phyloP scores from a whole-genome alignment of 257 asterid species.

The Catharanthus roseus region DNA sequence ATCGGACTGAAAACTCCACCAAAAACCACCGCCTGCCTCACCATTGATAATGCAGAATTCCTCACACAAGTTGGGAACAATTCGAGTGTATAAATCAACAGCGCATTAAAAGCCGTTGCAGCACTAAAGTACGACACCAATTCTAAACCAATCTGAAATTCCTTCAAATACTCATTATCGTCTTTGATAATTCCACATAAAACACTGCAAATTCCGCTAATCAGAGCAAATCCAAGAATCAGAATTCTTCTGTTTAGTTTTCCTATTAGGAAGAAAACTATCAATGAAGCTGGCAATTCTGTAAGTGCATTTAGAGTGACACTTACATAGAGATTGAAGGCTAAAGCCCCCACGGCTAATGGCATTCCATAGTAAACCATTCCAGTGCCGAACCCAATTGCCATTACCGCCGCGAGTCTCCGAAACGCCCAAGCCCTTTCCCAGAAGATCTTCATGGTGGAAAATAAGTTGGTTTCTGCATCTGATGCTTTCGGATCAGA shows the following conservation, averaged over 20 bases:
- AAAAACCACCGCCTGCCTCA: conserved; percentile 54
- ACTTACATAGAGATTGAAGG: conserved; percentile 45
- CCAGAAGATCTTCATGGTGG: conserved; percentile 37
- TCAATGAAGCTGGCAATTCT: conserved; percentile 52
- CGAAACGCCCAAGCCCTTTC: conserved; percentile 42
- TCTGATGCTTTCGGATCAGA: not conserved
- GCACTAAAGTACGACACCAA: conserved; percentile 51
- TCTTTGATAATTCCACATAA: conserved; percentile 28
- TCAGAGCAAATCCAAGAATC: conserved; percentile 26
- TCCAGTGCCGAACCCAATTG: conserved; percentile 52
- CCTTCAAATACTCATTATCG: conserved; percentile 5
- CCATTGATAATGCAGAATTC: conserved; percentile 69
- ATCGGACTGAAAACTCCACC: conserved; percentile 53
- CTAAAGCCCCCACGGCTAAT: conserved; percentile 44
- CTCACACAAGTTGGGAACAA: conserved; percentile 69
- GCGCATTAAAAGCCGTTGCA: conserved; percentile 40
- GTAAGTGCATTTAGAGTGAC: conserved; percentile 51
- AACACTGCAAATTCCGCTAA: conserved; percentile 54
- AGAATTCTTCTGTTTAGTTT: conserved; percentile 33
- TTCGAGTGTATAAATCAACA: conserved; percentile 52
- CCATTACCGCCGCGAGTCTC: conserved; percentile 40
- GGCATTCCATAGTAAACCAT: conserved; percentile 76
- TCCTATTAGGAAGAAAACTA: conserved; percentile 32
- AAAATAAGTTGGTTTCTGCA: not conserved
- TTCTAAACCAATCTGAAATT: conserved; percentile 40